A percentile compares a stretch with the other conserved stretches of the same genome.
Conservation (phyloP, 345 rosid genomes). For the Pelargonium nanum region DNA sequence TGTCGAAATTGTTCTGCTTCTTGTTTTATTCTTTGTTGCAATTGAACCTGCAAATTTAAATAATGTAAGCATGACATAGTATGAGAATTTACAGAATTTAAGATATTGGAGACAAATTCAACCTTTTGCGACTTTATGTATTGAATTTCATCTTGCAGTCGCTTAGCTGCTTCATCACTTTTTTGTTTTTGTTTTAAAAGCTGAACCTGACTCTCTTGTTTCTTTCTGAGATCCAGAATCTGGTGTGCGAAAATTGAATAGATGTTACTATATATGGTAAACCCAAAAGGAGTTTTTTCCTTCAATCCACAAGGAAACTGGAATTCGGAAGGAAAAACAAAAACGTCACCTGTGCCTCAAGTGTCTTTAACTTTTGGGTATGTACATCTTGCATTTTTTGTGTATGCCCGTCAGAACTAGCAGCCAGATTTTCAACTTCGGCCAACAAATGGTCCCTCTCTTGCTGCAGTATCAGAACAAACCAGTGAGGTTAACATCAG, state of each 20-base stretch:
- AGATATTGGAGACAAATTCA: constrained; percentile 4
- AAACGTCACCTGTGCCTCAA: constrained; percentile 62
- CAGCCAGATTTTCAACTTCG: constrained; percentile 80
- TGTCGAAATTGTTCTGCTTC: constrained; percentile 97
- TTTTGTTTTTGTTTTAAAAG: constrained; percentile 90
- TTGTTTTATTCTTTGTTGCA: constrained; percentile 93
- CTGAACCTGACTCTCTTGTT: constrained; percentile 95
- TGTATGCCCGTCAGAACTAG: constrained; percentile 71
- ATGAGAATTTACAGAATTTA: neutral
- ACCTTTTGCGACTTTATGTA: constrained; percentile 95
- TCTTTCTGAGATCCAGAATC: constrained; percentile 91
- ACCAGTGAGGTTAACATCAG: neutral
- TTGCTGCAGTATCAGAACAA: constrained; percentile 43
- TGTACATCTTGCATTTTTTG: constrained; percentile 77
- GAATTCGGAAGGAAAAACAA: neutral
- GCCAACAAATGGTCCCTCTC: constrained; percentile 79
- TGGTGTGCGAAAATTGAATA: constrained; percentile 8
- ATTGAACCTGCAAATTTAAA: constrained; percentile 57
- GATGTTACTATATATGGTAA: too few relatives aligned
- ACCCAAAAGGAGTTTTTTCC: neutral
- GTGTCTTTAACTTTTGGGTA: constrained; percentile 72
- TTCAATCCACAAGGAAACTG: neutral
- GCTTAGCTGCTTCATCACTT: constrained; percentile 86
- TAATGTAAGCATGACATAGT: constrained; percentile 8
- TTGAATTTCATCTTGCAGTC: constrained; percentile 92